phyloP scores from a whole-genome alignment of 306 rosid genomes.

The Quercus alba region DNA sequence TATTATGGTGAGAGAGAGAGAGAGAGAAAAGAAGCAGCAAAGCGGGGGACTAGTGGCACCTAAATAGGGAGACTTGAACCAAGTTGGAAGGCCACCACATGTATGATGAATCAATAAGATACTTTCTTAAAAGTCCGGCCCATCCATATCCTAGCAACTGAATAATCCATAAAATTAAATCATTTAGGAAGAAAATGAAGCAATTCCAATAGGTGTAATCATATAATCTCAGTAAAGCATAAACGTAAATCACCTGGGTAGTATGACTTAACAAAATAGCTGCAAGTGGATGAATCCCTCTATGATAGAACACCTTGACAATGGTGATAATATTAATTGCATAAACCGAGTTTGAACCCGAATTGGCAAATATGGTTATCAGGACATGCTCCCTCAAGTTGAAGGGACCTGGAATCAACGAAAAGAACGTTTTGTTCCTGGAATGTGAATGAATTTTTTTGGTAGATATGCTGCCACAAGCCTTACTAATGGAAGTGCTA shows the following conservation, averaged over 20 bases:
- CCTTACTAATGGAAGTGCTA: conserved; percentile 64
- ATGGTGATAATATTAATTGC: conserved; percentile 75
- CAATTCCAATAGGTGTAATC: neutral
- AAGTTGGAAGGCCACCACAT: conserved; percentile 98
- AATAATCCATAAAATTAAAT: neutral
- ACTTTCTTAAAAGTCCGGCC: conserved; percentile 80
- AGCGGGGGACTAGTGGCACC: conserved; percentile 33
- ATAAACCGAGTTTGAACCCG: conserved; percentile 62
- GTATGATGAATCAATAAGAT: conserved; percentile 83
- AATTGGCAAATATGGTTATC: conserved; percentile 73
- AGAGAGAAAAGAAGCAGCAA: neutral
- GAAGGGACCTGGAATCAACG: conserved; percentile 83
- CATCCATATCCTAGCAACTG: conserved; percentile 95
- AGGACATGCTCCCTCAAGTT: conserved; percentile 75
- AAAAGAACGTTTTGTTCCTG: conserved; percentile 49
- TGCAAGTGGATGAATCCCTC: conserved; percentile 50
- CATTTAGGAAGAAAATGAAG: neutral
- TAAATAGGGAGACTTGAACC: conserved; percentile 79
- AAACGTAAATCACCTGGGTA: conserved; percentile 54
- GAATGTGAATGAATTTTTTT: conserved; percentile 9
- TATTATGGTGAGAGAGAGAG: too few species aligned
- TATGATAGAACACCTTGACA: conserved; percentile 76
- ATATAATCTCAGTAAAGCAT: neutral
- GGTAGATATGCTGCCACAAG: conserved; percentile 79
- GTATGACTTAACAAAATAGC: conserved; percentile 62